phyloP scores from a whole-genome alignment of 176 grass and related monocot genomes.

The Bolboschoenus planiculmis region DNA sequence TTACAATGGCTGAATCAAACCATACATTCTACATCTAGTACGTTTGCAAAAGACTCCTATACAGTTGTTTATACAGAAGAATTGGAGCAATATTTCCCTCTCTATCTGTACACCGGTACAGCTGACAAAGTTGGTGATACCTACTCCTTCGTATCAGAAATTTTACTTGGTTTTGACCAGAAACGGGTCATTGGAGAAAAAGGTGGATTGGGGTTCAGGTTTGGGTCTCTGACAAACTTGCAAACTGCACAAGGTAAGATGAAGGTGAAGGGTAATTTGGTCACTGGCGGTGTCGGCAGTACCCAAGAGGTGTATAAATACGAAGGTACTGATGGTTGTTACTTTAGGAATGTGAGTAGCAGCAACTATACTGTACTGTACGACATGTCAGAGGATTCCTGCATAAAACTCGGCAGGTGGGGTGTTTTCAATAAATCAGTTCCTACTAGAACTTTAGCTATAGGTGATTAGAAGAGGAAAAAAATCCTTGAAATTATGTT shows the following conservation, averaged over 20 bases:
- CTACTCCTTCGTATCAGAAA: conserved; percentile 24
- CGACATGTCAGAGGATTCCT: conserved; percentile 24
- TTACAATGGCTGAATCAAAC: conserved; percentile 48
- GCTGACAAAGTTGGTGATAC: conserved; percentile 27
- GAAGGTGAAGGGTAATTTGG: conserved; percentile 34
- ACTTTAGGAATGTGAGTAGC: conserved; percentile 48
- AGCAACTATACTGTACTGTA: conserved; percentile 14
- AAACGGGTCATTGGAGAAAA: conserved; percentile 45
- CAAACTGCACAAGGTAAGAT: conserved; percentile 38
- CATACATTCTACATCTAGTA: conserved; percentile 41
- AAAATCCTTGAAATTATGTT: neutral
- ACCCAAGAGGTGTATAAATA: conserved; percentile 55
- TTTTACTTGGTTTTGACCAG: conserved; percentile 43
- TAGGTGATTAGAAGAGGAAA: neutral
- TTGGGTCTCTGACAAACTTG: conserved; percentile 48
- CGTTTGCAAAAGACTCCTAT: conserved; percentile 28
- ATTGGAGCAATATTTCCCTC: conserved; percentile 45
- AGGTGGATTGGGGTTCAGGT: conserved; percentile 35
- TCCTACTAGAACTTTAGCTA: neutral
- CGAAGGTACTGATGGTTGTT: conserved; percentile 45
- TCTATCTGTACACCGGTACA: conserved; percentile 36
- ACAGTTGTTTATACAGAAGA: conserved; percentile 49
- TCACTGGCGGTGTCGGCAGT: conserved; percentile 26
- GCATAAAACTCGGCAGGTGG: conserved; percentile 13
- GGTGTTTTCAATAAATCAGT: neutral